Evolutionary conservation across 163 green algal species (phyloP), one percentile per base, ranked within the genome.

Genomic region (Prototheca wickerhamii): DNA sequence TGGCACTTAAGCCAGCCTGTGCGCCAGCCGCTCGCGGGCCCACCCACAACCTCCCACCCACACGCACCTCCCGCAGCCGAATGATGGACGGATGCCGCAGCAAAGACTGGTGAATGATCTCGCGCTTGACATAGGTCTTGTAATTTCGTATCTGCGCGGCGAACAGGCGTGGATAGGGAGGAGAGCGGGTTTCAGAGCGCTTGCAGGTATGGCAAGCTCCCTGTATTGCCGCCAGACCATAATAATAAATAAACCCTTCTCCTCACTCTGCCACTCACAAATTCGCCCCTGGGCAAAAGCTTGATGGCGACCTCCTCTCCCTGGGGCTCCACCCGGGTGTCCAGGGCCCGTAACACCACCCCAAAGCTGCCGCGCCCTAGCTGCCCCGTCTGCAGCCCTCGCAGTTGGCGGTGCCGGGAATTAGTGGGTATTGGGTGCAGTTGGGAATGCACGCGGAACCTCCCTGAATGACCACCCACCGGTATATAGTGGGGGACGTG

Each of bases 281-380:
- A 77, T 44, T 73, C 67, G 21, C 78, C 78, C 8, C 78, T 63
- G 1, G 71, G 65, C 30, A 85, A 54, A 33, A 85, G 61, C 58
- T 85, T 85, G 35, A 85, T 79, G 21, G 75, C 78, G 7, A 85
- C 78, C 3, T 17, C 51, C n/a, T 5, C 8, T 7, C n/a, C 6
- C 25, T 33, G 26, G 51, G 51, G 21, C n/a, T 5, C 23, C 0
- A 32, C 63, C 21, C 62, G 31, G 3, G 67, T 63, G 34, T 74
- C 61, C 5, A 71, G n/a, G 4, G 71, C 71, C 30, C 67, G 67
- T 35, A 78, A 29, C 4, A 78, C 71, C 17, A 74, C 52, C 5
- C 71, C 71, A 61, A 78, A 78, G 33, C 60, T 78, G 31, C 71
- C 71, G 23, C 67, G 61, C 21, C 71, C 71, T 26, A 78, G 43